Evolutionary conservation across 139 green algal species (phyloP).

Genomic region (Gonium pectorale): DNA sequence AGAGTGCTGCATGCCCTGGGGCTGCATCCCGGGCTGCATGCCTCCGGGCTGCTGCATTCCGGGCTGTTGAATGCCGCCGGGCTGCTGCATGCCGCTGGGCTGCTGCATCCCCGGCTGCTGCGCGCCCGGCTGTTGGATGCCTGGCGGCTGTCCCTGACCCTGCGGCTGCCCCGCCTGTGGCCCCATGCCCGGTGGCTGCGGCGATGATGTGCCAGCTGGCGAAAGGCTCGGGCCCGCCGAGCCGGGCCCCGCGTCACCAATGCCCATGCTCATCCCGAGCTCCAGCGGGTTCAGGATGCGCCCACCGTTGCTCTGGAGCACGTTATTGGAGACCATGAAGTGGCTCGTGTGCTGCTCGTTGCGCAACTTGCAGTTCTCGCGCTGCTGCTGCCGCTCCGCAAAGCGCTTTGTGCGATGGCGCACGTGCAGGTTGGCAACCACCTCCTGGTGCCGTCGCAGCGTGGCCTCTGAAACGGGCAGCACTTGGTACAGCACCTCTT

Average conservation of each 20-base stretch:
- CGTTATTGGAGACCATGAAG: slow-evolving; percentile 4
- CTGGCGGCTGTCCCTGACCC: not conserved
- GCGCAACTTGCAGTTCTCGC: slow-evolving; percentile 2
- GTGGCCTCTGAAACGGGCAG: slow-evolving; percentile 42
- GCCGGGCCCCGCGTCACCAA: too few species aligned
- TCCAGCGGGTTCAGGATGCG: slow-evolving; percentile 32
- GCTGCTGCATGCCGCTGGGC: slow-evolving; percentile 5
- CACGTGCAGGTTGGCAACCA: slow-evolving; percentile 5
- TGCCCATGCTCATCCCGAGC: not conserved
- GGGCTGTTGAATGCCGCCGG: not conserved
- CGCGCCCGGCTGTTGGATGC: not conserved
- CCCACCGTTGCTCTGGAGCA: slow-evolving; percentile 29
- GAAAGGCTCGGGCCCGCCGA: too few species aligned
- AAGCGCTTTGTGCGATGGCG: slow-evolving; percentile 1
- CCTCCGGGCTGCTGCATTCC: not conserved
- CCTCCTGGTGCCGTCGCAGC: slow-evolving; percentile 34
- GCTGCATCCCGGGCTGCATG: too few species aligned
- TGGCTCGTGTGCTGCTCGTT: slow-evolving; percentile 36
- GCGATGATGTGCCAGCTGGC: too few species aligned
- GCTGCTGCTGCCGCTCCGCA: slow-evolving; percentile 29
- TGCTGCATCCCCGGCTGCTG: not conserved
- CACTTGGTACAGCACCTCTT: slow-evolving; percentile 42
- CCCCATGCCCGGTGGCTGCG: not conserved
- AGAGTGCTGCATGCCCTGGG: not conserved
- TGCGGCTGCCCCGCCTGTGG: not conserved